A percentile compares a stretch with the other conserved stretches of the same genome.
phyloP scores from a whole-genome alignment of 352 stramenopile genomes.

The Pelagophyceae sp. region DNA sequence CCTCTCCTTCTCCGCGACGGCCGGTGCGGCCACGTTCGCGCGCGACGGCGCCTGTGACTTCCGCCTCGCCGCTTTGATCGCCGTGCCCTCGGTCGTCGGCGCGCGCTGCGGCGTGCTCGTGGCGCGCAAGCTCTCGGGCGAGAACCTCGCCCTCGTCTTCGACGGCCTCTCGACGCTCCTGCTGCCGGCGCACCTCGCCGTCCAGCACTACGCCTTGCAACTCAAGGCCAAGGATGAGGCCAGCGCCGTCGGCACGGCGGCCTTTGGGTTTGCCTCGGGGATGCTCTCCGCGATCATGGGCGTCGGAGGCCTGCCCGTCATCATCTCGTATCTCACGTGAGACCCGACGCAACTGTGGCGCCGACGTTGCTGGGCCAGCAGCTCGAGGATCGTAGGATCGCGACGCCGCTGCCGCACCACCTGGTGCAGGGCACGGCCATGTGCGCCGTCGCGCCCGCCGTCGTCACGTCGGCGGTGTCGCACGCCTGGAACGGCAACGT shows the following conservation, averaged over 20 bases:
- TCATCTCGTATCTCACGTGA: slow-evolving; percentile 29
- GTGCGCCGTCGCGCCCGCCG: slow-evolving; percentile 18
- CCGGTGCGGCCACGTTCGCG: slow-evolving; percentile 23
- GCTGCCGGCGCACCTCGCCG: slow-evolving; percentile 27
- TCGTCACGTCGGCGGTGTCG: slow-evolving; percentile 25
- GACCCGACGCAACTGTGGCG: no score
- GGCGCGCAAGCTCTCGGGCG: slow-evolving; percentile 23
- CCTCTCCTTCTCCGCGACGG: slow-evolving; percentile 24
- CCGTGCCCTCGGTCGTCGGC: slow-evolving; percentile 22
- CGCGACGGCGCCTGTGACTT: slow-evolving; percentile 20
- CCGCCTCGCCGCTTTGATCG: slow-evolving; percentile 13
- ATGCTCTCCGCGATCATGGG: slow-evolving; percentile 27
- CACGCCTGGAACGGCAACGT: slow-evolving; percentile 5
- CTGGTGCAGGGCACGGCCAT: slow-evolving; percentile 30
- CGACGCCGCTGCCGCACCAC: slow-evolving; percentile 26
- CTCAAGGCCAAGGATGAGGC: no score
- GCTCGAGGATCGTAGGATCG: no score
- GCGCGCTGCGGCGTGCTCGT: slow-evolving; percentile 24
- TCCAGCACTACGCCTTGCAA: slow-evolving; percentile 22
- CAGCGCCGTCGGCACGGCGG: slow-evolving; percentile 17
- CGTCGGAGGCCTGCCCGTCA: slow-evolving; percentile 28
- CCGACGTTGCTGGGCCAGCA: no score
- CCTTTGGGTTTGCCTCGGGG: slow-evolving; percentile 24
- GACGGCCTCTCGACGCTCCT: slow-evolving; percentile 27
- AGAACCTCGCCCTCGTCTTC: slow-evolving; percentile 24